Conservation (phyloP, 2,329 filamentous ascomycete species). For the Penicillium sp. region DNA sequence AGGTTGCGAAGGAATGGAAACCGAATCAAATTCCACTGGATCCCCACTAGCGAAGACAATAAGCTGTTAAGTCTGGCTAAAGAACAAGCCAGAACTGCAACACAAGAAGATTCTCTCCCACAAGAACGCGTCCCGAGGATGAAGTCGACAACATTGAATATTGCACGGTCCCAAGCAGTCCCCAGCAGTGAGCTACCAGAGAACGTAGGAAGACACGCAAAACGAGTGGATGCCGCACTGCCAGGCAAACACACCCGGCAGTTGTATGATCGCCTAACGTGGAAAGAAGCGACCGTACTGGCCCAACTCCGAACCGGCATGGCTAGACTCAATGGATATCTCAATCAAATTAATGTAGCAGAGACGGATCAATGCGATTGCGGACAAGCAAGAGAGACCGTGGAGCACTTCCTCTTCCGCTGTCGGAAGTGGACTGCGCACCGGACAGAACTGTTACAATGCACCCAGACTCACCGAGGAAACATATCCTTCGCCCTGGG, state of each 20-base stretch:
- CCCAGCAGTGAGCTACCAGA: no score
- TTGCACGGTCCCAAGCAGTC: conserved; percentile 21
- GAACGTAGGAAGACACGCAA: no score
- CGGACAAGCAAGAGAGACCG: conserved; percentile 12
- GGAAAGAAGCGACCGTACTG: no score
- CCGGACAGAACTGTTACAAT: conserved; percentile 24
- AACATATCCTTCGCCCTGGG: conserved; percentile 32
- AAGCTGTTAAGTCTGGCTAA: conserved; percentile 20
- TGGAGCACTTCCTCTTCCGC: conserved; percentile 16
- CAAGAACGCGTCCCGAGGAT: conserved; percentile 19
- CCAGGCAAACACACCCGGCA: no score
- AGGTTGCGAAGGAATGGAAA: conserved; percentile 21
- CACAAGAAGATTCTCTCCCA: conserved; percentile 15
- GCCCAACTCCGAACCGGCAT: no score
- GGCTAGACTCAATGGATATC: no score
- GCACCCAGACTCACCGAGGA: conserved; percentile 20
- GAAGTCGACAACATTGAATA: conserved; percentile 27
- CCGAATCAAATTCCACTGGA: conserved; percentile 17
- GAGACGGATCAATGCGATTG: no score
- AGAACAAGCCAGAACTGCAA: conserved; percentile 21
- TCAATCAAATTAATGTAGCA: no score
- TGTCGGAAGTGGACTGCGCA: conserved; percentile 25
- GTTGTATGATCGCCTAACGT: background rate
- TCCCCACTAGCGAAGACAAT: conserved; percentile 17
- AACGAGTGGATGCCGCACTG: no score